Evolutionary conservation across 2,329 filamentous ascomycete genomes (phyloP), one percentile per base, ranked within the genome.

Genomic region (Fusarium sp.): DNA sequence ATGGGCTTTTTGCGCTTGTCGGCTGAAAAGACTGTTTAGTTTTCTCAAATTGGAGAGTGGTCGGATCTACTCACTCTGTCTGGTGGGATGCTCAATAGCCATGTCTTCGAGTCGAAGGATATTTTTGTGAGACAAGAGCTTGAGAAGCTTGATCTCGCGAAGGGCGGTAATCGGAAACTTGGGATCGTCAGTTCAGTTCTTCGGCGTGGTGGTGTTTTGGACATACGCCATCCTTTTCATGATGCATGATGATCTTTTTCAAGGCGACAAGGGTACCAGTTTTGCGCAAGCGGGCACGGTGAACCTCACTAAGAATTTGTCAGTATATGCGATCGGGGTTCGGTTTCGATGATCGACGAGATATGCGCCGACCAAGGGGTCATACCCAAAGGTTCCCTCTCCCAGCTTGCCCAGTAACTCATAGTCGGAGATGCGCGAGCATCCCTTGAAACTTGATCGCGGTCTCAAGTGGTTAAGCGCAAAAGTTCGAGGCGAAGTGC

Each of bases 221-320:
- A 83, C 90, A 76, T 82, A 93, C 91, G 53, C 96, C 96, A 82
- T 99, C 96, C 81, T 98, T 98, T 84, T 99, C 96, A 81, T 98
- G 97, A 81, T 98, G 96, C 93, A 98, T 98, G 73, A 99, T 90
- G 73, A 99, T 99, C 87, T 98, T 98, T 85, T 99, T 99, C 78
- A 99, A 82, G 7, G 96, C 96, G 67, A 97, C 92, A 48, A 95
- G 81, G 27, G 89, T 87, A 58, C 93, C 92, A 3, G 90, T 93
- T 77, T 88, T 92, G 76, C 89, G 91, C 32, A 92, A 94, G 68
- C 89, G 89, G 67, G 94, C 96, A 78, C 95, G 96, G 81, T 97
- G 94, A 41, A 98, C 96, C 83, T 98, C 94, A 73, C 91, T 92
- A 49, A 23, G 26, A 20, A 23, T 67, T 50, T 37, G 37, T 69